These are phyloP conservation scores for Gyrodon lividus DNA, from an alignment of 768 basidiomycete species.

Conservation along the genomic window DNA sequence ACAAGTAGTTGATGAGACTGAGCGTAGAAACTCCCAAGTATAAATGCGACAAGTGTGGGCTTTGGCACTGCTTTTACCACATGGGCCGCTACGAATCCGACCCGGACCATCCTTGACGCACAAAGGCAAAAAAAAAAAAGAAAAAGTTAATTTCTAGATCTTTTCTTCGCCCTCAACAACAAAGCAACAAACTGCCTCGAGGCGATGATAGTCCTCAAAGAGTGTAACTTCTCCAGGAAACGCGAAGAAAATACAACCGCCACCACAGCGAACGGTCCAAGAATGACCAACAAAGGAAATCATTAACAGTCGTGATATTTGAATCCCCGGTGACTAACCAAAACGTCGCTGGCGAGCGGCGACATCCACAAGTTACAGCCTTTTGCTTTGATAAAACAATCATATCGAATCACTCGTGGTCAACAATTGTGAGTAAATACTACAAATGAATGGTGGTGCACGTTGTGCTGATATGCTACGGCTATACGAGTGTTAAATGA, in stretches of 20 bases:
- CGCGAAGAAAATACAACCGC: constrained; percentile 1
- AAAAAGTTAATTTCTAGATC: background rate
- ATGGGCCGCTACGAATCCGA: constrained; percentile 8
- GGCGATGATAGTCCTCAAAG: constrained; percentile 1
- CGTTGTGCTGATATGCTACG: constrained; percentile 1
- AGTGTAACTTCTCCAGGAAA: constrained; percentile 5
- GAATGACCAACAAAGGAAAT: constrained; percentile 7
- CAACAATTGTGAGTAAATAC: constrained; percentile 7
- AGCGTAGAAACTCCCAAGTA: constrained; percentile 12
- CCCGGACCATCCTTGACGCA: too few relatives aligned
- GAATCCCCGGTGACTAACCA: too few relatives aligned
- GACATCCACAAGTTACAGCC: background rate
- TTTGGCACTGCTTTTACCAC: constrained; percentile 27
- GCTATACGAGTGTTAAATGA: background rate
- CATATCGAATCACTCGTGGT: background rate
- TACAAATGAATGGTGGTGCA: constrained; percentile 10
- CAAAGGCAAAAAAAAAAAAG: background rate
- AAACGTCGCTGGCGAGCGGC: background rate
- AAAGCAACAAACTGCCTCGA: background rate
- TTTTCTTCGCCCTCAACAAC: background rate
- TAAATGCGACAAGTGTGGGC: constrained; percentile 24
- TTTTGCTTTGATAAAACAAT: background rate
- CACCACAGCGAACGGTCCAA: background rate
- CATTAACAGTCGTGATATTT: too few relatives aligned
- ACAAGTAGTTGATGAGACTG: constrained; percentile 14